Base-by-base conservation (phyloP, 371 early-diverging fungal genomes). In the Saksenaea vasiformis region DNA sequence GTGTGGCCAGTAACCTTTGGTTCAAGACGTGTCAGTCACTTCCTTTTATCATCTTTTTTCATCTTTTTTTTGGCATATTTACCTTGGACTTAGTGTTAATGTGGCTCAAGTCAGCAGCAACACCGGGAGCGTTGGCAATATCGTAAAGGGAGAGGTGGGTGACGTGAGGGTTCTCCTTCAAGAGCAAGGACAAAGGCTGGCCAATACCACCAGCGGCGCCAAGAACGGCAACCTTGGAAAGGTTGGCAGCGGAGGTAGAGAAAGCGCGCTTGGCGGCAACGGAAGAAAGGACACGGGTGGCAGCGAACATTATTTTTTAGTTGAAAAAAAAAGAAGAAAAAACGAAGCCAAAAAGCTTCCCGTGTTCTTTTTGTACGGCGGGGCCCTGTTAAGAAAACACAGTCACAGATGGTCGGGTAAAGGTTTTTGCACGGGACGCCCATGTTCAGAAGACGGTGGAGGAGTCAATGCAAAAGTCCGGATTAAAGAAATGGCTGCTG, bases 51-150 rank as follows among this genome's bases (percentile, higher is more conserved):
- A 7, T 54, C 17, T 60, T 26, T 62, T 35, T 19, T 47, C 26
- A n/a, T 59, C 9, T 22, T 28, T 47, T 43, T 31, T 36, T 11
- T 17, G 28, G 7, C 17, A 57, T 27, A 36, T 65, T 76, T 71
- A 91, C 93, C 77, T 86, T 85, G 69, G 93, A 88, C 78, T 87
- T 76, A 60, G 95, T 93, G 92, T 94, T 95, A 87, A 98, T 93
- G 90, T 98, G 99, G 78, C 91, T 87, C 69, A 98, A 84, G 74
- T 98, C 99, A 68, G 98, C 97, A 59, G 98, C 98, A 67, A 97
- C 96, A 72, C 97, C 99, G 51, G 95, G 95, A 67, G 95, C 91
- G 91, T 96, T 95, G 83, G 90, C 92, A 68, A 98, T 91, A 79
- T 98, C 99, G 79, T 94, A 98, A 57, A 98, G 90, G 31, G 94